phyloP scores from a whole-genome alignment of 495 filamentous ascomycete species.

The Podospora australis region DNA sequence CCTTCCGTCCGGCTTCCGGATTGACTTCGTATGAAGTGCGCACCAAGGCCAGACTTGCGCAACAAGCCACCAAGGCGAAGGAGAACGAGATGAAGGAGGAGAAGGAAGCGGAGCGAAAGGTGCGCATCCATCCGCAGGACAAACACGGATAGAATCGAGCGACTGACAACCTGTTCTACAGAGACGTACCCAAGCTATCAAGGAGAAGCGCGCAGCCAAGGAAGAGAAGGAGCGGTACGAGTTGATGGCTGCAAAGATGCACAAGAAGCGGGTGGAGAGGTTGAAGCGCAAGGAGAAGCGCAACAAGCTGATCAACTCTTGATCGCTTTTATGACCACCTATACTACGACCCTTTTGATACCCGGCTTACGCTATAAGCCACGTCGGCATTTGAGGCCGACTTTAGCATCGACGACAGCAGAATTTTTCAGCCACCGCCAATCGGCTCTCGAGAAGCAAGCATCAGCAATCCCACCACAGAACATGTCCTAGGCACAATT shows the following conservation, averaged over 20 bases:
- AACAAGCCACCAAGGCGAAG: constrained; percentile 71
- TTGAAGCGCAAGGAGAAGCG: constrained; percentile 93
- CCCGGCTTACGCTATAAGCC: neutral
- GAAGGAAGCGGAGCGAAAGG: constrained; percentile 81
- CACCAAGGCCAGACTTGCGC: constrained; percentile 53
- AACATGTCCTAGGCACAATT: too few species aligned
- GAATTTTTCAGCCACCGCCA: too few species aligned
- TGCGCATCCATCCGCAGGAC: constrained; percentile 31
- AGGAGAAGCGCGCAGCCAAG: constrained; percentile 75
- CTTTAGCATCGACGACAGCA: too few species aligned
- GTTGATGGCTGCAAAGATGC: constrained; percentile 97
- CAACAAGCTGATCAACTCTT: constrained; percentile 93
- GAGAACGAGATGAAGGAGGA: constrained; percentile 95
- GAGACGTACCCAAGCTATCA: constrained; percentile 70
- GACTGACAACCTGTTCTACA: too few species aligned
- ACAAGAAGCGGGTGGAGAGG: constrained; percentile 86
- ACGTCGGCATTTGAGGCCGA: neutral
- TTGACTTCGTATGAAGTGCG: constrained; percentile 74
- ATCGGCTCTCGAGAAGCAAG: too few species aligned
- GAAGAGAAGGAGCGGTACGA: constrained; percentile 91
- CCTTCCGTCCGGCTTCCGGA: constrained; percentile 79
- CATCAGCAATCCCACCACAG: too few species aligned
- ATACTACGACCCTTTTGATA: neutral
- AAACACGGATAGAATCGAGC: neutral
- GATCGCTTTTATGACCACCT: constrained; percentile 28